A percentile compares a stretch with the other conserved stretches of the same genome.
These are phyloP conservation scores for Xylariales sp. DNA, from an alignment of 2,329 filamentous ascomycete genomes.

Conservation along the genomic window DNA sequence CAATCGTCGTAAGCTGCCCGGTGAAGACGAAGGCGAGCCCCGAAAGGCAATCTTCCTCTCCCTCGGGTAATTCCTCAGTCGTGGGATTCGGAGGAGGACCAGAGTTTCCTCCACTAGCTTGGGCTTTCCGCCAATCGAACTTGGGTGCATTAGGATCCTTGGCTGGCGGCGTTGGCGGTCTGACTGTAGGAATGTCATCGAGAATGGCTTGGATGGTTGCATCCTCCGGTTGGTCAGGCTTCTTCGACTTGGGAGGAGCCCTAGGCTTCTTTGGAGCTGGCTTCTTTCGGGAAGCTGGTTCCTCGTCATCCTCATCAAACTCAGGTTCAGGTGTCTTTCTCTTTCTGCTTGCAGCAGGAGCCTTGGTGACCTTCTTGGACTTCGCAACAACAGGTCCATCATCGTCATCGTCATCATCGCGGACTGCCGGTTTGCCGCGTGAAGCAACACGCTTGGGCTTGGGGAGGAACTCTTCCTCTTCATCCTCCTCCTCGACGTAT, in stretches of 20 bases:
- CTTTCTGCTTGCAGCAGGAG: slow-evolving; percentile 40
- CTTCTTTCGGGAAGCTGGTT: slow-evolving; percentile 48
- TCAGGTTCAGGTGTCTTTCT: slow-evolving; percentile 53
- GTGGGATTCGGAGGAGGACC: slow-evolving; percentile 60
- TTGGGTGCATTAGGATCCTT: slow-evolving; percentile 61
- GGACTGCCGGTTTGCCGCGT: slow-evolving; percentile 32
- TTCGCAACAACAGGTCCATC: slow-evolving; percentile 24
- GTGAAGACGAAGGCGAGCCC: slow-evolving; percentile 95
- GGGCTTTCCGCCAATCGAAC: slow-evolving; percentile 70
- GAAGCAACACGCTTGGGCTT: slow-evolving; percentile 55
- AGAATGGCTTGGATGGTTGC: slow-evolving; percentile 77
- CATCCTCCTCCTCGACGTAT: slow-evolving; percentile 65
- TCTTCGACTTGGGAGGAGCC: slow-evolving; percentile 60
- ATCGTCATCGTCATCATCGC: slow-evolving; percentile 27
- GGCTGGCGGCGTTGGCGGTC: slow-evolving; percentile 77
- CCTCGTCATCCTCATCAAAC: slow-evolving; percentile 49
- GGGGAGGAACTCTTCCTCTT: slow-evolving; percentile 61
- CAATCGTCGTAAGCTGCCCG: slow-evolving; percentile 73
- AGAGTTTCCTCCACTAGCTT: slow-evolving; percentile 53
- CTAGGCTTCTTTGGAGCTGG: slow-evolving; percentile 54
- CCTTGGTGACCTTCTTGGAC: slow-evolving; percentile 25
- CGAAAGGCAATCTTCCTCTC: slow-evolving; percentile 82
- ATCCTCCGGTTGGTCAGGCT: slow-evolving; percentile 62
- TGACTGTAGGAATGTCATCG: slow-evolving; percentile 77
- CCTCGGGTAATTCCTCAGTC: slow-evolving; percentile 69